phyloP scores from a whole-genome alignment of 2,329 filamentous ascomycete species.

The Rhinocladiella similis region DNA sequence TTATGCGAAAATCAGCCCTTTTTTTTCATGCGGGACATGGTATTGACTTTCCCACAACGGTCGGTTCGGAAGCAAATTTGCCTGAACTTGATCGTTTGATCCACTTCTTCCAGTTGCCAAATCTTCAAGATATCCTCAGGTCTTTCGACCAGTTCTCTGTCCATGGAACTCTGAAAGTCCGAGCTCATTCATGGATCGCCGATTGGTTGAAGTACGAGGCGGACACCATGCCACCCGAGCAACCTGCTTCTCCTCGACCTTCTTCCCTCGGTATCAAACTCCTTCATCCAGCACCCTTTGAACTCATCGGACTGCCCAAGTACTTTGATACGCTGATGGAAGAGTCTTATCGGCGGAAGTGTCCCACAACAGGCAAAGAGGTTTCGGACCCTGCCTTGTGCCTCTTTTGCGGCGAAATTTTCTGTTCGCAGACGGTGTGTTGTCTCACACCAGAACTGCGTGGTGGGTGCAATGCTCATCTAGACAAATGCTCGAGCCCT shows the following conservation, averaged over 20 bases:
- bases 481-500: constrained; percentile 54
- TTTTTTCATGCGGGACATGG: constrained; percentile 86
- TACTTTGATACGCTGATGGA: constrained; percentile 92
- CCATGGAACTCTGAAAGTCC: constrained; percentile 45
- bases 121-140: constrained; percentile 74
- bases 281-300: constrained; percentile 88
- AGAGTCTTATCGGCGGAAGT: constrained; percentile 79
- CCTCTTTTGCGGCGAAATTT: constrained; percentile 93
- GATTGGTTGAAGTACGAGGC: constrained; percentile 52
- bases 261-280: constrained; percentile 47
- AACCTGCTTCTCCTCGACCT: constrained; percentile 36
- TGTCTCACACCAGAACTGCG: constrained; percentile 70
- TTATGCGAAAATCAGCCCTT: constrained; percentile 81
- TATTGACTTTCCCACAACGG: constrained; percentile 76
- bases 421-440: constrained; percentile 91
- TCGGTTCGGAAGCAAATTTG: constrained; percentile 62
- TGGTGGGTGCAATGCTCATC: constrained; percentile 88
- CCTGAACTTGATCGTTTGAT: constrained; percentile 82
- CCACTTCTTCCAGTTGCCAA: constrained; percentile 71
- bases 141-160: constrained; percentile 49
- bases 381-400: constrained; percentile 88
- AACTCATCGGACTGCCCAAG: constrained; percentile 86
- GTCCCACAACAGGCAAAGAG: constrained; percentile 88
- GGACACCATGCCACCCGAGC: constrained; percentile 11
- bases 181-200: constrained; percentile 71